Evolutionary conservation across 1,284 basidiomycete genomes (phyloP), one percentile per base, ranked within the genome.

Genomic region (Moniliophthora roreri): DNA sequence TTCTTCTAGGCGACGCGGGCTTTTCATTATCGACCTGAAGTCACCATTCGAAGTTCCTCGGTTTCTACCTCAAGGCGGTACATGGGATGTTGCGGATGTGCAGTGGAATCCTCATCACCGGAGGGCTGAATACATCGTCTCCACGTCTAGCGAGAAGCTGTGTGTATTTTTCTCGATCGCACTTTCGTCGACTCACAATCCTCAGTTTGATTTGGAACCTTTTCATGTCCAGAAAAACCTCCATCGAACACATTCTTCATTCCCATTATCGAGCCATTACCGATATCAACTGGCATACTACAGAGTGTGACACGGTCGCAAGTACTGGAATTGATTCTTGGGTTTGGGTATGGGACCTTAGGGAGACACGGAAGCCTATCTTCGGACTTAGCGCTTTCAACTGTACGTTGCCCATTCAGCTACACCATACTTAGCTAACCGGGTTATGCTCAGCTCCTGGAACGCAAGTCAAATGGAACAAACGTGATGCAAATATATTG

Each of bases 11-110:
- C 85, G 96, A 7, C 89, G 93, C 59, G 96, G 96, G 0, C 78
- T 99, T n/a, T 98, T 93, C 69, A 95, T 99, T 57, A 90, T 99
- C 59, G 96, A 98, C 70, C 78, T 99, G 7, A 89, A 95, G 56
- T 84, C 91, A 23, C 91, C 94, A 0, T 80, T 92, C 35, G 86
- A 91, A 56, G 81, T 94, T 0, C 96, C 97, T 13, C 84, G 96
- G 41, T 98, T 93, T 64, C 79, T 98, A 9, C 95, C 96, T 2
- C 95, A 99, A 70, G 91, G 93, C 10, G 95, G 95, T 2, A 93
- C 91, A 8, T 98, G 95, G 93, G 93, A 97, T 63, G 94, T 98
- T 3, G 95, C 95, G 5, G 96, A 90, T 60, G 87, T 95, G 2
- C 95, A 99, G 67, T 99, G 96, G 95, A 96, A 95, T 51, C 96